Percentiles rank a stretch among this genome's conserved stretches.
phyloP scores from a whole-genome alignment of 805 yeast species.

The Metschnikowia bowlesiae region DNA sequence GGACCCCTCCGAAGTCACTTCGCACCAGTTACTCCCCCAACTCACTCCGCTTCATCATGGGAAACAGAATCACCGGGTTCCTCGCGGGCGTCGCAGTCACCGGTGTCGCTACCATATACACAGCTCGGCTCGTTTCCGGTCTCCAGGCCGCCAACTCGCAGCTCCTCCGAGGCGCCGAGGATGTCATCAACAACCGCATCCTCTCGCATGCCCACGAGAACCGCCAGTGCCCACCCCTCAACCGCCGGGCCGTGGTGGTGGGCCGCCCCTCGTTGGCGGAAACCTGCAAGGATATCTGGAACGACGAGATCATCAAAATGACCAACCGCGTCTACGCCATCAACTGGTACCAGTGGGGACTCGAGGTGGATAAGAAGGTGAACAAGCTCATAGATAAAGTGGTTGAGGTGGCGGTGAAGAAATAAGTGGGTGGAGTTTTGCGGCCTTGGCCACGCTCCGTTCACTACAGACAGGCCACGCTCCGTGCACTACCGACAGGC shows the following conservation, averaged over 20 bases:
- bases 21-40: not conserved
- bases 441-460: not conserved
- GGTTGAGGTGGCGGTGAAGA: conserved; percentile 11
- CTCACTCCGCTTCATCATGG: conserved; percentile 20
- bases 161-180: conserved; percentile 45
- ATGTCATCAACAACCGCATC: conserved; percentile 50
- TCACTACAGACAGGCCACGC: no score
- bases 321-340: conserved; percentile 61
- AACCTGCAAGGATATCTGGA: conserved; percentile 75
- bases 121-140: conserved; percentile 50
- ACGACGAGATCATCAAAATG: conserved; percentile 59
- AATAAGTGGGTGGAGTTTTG: not conserved
- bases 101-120: conserved; percentile 57
- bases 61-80: conserved; percentile 43
- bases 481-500: no score
- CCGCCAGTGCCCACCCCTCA: conserved; percentile 41
- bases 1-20: no score
- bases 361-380: conserved; percentile 31
- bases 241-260: conserved; percentile 21
- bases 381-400: conserved; percentile 27
- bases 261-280: conserved; percentile 45
- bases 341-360: conserved; percentile 43
- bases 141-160: conserved; percentile 45
- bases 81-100: conserved; percentile 55
- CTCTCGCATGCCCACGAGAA: conserved; percentile 44